Base-by-base conservation (phyloP, 1,284 basidiomycete genomes). In the Rhizopogon parksii region DNA sequence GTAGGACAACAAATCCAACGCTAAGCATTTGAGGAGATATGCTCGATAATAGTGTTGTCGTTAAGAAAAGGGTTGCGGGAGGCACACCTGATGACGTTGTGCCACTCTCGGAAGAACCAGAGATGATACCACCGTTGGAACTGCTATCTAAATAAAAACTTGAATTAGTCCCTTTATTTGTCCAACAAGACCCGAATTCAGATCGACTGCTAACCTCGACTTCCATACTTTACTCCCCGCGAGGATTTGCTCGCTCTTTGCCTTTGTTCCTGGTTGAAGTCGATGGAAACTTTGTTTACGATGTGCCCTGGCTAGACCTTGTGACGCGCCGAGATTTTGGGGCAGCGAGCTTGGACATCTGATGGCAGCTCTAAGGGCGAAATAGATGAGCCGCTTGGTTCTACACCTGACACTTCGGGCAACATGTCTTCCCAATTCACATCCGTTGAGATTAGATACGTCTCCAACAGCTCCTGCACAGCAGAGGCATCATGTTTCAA, bases 401-500 rank as follows among this genome's bases (percentile, higher is more conserved):
- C 42, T n/a, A n/a, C 7, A 15, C 35, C 6, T 36, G n/a, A 36
- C 6, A 34, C 17, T 19, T 21, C 17, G 8, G 17, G 12, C 14
- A 39, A 30, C 2, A 46, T 30, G 12, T 17, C 24, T 6, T 53
- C 51, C 30, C 47, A 36, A 7, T 30, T 49, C 14, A 54, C 19
- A 0, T 51, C 47, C 8, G 52, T 57, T 6, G 39, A 50, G 14
- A 42, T 27, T 69, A 78, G 74, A 65, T 92, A 95, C 11, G 87
- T 83, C 57, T 84, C 79, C 36, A 87, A 71, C 2, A 95, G 70
- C 65, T 97, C 94, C 66, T 93, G 90, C 3, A 85, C 78, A 9
- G 93, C 92, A 24, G 88, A 91, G 8, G 91, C 90, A 65, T 94
- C 91, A 84, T 17, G 73, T 77, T 54, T 92, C 90, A 2, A 92